phyloP scores from a whole-genome alignment of 1,284 basidiomycete genomes.

The Schizophyllum commune region DNA sequence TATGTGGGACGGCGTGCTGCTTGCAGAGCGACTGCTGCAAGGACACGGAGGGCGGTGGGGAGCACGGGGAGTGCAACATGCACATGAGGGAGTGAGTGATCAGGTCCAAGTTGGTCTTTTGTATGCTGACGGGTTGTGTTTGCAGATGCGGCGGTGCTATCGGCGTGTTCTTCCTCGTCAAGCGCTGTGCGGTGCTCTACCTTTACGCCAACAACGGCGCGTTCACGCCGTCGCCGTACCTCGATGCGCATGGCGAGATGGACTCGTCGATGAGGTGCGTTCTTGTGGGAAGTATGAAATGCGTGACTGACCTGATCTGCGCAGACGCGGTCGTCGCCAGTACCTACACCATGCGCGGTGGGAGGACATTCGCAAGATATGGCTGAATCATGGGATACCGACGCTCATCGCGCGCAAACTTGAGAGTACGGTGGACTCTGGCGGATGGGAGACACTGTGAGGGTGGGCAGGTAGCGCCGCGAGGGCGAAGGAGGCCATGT shows the following conservation, averaged over 20 bases:
- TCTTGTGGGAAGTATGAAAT: too few species aligned
- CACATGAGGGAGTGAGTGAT: slow-evolving; percentile 84
- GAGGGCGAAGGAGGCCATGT: too few species aligned
- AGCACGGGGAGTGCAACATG: slow-evolving; percentile 86
- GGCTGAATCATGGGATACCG: slow-evolving; percentile 87
- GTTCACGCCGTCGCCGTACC: slow-evolving; percentile 85
- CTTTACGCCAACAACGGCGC: slow-evolving; percentile 86
- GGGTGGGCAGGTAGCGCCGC: too few species aligned
- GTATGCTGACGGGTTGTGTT: slow-evolving; percentile 5
- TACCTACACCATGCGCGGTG: slow-evolving; percentile 81
- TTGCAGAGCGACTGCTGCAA: slow-evolving; percentile 92
- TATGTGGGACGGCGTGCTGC: slow-evolving; percentile 87
- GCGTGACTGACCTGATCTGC: too few species aligned
- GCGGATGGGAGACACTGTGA: slow-evolving; percentile 90
- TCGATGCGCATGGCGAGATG: slow-evolving; percentile 93
- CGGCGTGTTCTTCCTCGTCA: slow-evolving; percentile 89
- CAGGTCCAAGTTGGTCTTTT: slow-evolving; percentile 5
- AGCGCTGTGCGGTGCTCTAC: slow-evolving; percentile 89
- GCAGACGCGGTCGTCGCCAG: slow-evolving; percentile 80
- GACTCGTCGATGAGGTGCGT: slow-evolving; percentile 86
- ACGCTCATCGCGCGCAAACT: slow-evolving; percentile 86
- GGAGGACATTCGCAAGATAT: slow-evolving; percentile 88
- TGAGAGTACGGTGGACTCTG: slow-evolving; percentile 83
- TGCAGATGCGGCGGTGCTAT: slow-evolving; percentile 82
- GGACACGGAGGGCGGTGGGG: slow-evolving; percentile 50